A percentile compares a stretch with the other conserved stretches of the same genome.
phyloP scores from a whole-genome alignment of 2,329 filamentous ascomycete genomes.

The Sporothrix protearum region DNA sequence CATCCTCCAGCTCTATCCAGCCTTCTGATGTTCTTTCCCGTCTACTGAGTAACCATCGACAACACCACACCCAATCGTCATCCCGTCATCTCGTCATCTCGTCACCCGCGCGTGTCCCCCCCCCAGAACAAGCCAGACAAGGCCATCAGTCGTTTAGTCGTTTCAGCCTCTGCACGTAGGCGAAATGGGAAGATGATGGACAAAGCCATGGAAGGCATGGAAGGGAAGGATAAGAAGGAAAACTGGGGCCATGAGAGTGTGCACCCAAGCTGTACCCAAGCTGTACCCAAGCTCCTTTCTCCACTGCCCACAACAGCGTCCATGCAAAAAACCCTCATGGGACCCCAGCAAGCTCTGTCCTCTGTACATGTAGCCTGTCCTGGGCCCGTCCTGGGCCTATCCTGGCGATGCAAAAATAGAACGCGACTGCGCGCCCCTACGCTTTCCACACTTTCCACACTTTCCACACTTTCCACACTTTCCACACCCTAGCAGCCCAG shows the following conservation, averaged over 20 bases:
- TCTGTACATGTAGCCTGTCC: no score
- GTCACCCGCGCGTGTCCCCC: not conserved
- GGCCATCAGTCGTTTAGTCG: not conserved
- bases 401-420: constrained; percentile 11
- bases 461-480: not conserved
- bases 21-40: not conserved
- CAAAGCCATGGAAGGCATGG: not conserved
- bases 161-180: constrained; percentile 11
- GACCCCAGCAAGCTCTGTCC: not conserved
- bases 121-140: not conserved
- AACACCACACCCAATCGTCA: constrained; percentile 1
- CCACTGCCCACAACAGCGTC: not conserved
- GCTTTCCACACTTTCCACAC: not conserved
- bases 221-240: not conserved
- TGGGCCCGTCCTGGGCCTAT: no score
- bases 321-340: constrained; percentile 10
- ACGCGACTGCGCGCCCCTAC: constrained; percentile 10
- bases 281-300: not conserved
- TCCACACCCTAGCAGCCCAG: not conserved
- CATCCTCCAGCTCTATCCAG: not conserved
- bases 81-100: constrained; percentile 7
- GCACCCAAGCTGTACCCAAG: not conserved
- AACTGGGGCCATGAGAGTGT: not conserved
- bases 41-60: no score
- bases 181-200: constrained; percentile 5